Conservation (phyloP, 2,329 filamentous ascomycete species). For the Fusarium virguliforme region DNA sequence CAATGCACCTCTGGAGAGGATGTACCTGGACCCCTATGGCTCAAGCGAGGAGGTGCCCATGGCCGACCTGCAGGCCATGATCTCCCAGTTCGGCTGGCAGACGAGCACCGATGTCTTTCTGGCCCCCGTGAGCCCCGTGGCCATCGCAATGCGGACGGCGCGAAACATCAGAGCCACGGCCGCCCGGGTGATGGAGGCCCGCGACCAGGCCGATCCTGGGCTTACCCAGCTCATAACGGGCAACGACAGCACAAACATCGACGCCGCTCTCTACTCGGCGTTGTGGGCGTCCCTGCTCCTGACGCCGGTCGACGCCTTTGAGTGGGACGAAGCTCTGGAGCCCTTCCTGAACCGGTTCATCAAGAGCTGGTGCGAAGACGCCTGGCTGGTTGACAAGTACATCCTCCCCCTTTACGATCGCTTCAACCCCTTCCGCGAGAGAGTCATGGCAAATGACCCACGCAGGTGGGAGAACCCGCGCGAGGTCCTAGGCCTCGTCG, state of each 20-base stretch:
- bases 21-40: slow-evolving; percentile 89
- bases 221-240: slow-evolving; percentile 57
- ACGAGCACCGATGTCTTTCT: slow-evolving; percentile 69
- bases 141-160: slow-evolving; percentile 80
- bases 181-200: slow-evolving; percentile 51
- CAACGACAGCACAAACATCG: slow-evolving; percentile 62
- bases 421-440: slow-evolving; percentile 55
- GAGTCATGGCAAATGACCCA: slow-evolving; percentile 49
- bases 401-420: slow-evolving; percentile 72
- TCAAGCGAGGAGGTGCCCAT: slow-evolving; percentile 77
- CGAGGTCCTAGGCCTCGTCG: slow-evolving; percentile 56
- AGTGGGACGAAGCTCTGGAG: slow-evolving; percentile 75
- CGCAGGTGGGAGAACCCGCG: slow-evolving; percentile 53
- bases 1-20: slow-evolving; percentile 62
- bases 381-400: slow-evolving; percentile 78
- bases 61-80: slow-evolving; percentile 70
- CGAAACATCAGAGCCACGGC: slow-evolving; percentile 86
- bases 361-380: slow-evolving; percentile 72
- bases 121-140: slow-evolving; percentile 73
- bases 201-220: slow-evolving; percentile 49
- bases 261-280: slow-evolving; percentile 78
- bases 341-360: slow-evolving; percentile 70
- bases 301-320: slow-evolving; percentile 62
- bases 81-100: slow-evolving; percentile 67
- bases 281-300: slow-evolving; percentile 80